A percentile compares a stretch with the other conserved stretches of the same genome.
Evolutionary conservation across 331 rosid genomes (phyloP).

Genomic region (Malus hybrid): DNA sequence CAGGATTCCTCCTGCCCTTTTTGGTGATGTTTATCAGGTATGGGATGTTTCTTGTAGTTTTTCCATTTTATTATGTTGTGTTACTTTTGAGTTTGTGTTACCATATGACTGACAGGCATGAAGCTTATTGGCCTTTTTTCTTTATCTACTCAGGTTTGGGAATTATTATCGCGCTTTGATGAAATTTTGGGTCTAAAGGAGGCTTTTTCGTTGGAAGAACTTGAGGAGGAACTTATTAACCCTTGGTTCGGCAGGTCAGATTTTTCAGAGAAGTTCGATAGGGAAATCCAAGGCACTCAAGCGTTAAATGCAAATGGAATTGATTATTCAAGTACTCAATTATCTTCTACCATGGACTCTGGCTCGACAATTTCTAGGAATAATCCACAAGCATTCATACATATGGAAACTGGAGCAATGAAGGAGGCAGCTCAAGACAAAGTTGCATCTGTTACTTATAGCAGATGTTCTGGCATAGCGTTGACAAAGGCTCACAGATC

Average conservation of each 20-base stretch:
- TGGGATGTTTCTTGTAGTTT: constrained; percentile 9
- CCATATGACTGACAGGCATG: constrained; percentile 12
- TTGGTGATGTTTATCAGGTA: constrained; percentile 93
- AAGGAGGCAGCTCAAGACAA: constrained; percentile 75
- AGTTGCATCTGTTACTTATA: constrained; percentile 59
- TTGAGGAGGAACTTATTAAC: constrained; percentile 80
- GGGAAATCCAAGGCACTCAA: constrained; percentile 27
- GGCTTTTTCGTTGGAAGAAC: constrained; percentile 54
- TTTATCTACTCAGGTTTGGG: constrained; percentile 65
- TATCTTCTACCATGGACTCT: constrained; percentile 33
- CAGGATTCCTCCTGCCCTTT: constrained; percentile 55
- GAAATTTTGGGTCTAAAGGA: constrained; percentile 69
- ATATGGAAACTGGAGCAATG: constrained; percentile 68
- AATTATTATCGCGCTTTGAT: constrained; percentile 53
- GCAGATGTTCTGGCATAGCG: constrained; percentile 71
- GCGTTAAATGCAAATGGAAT: constrained; percentile 19
- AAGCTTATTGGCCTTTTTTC: constrained; percentile 5
- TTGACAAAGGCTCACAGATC: constrained; percentile 86
- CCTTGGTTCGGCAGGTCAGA: constrained; percentile 69
- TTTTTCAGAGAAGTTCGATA: constrained; percentile 36
- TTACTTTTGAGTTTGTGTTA: neutral
- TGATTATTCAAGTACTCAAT: constrained; percentile 28
- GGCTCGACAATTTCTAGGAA: constrained; percentile 33
- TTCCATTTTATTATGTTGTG: neutral
- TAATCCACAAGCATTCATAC: constrained; percentile 60